Conservation (phyloP, 2,329 filamentous ascomycete genomes). For the Ascomycota sp. region DNA sequence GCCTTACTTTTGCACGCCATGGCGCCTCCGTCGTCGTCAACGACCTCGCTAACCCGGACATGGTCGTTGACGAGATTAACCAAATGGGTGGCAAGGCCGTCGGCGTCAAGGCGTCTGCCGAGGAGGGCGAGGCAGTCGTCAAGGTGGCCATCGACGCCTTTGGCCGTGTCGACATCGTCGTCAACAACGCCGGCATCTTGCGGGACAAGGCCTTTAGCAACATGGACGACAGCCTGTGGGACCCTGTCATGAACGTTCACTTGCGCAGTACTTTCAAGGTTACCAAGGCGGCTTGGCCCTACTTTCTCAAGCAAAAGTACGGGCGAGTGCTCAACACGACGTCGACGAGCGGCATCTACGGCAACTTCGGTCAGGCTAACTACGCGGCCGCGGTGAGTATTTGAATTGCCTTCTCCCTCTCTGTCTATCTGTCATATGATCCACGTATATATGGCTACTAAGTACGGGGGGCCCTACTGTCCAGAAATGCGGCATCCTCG, state of each 20-base stretch:
- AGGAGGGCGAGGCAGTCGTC: constrained; percentile 79
- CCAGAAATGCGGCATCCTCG: constrained; percentile 78
- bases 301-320: constrained; percentile 97
- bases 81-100: constrained; percentile 75
- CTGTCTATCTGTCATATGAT: too few relatives aligned
- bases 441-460: too few relatives aligned
- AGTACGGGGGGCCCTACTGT: too few relatives aligned
- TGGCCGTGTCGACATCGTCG: constrained; percentile 79
- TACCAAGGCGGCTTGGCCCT: constrained; percentile 92
- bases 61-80: constrained; percentile 81
- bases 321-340: constrained; percentile 94
- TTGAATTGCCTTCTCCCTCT: too few relatives aligned
- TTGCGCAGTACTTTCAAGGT: constrained; percentile 89
- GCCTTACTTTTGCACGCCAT: constrained; percentile 65
- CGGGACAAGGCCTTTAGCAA: constrained; percentile 95
- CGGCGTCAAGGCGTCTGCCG: constrained; percentile 80
- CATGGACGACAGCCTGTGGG: constrained; percentile 91
- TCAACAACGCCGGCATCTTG: constrained; percentile 97
- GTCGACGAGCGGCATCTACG: constrained; percentile 92
- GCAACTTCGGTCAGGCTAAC: constrained; percentile 97
- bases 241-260: constrained; percentile 81
- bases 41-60: constrained; percentile 81
- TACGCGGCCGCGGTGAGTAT: constrained; percentile 66
- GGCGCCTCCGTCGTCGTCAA: constrained; percentile 84
- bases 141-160: constrained; percentile 87